Conservation (phyloP, 164 flowering plant species). For the Vitis riparia region DNA sequence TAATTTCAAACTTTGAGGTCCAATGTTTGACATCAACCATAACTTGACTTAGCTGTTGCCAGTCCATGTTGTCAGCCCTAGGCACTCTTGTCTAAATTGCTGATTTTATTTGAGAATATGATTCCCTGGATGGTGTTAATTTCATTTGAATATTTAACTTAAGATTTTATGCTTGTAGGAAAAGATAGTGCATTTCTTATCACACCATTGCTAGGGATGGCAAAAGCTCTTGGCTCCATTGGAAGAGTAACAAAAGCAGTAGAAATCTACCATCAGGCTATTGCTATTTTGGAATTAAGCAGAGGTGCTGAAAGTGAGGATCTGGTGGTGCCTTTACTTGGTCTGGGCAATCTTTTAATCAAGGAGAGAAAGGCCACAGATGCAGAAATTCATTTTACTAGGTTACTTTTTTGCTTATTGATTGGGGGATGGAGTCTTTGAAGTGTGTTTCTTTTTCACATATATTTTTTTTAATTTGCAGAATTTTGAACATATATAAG, state of each 20-base stretch:
- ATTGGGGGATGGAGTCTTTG: background rate
- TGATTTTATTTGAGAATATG: too few species aligned
- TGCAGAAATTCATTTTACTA: constrained; percentile 63
- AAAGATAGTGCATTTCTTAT: constrained; percentile 53
- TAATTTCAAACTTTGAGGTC: constrained; percentile 24
- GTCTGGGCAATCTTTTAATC: constrained; percentile 77
- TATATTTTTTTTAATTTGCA: constrained; percentile 17
- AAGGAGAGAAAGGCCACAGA: constrained; percentile 62
- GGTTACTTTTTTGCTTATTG: constrained; percentile 36
- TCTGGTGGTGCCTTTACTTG: constrained; percentile 64
- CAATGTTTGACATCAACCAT: background rate
- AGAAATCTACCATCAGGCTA: constrained; percentile 50
- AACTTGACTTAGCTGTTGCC: too few species aligned
- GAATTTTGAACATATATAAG: constrained; percentile 59
- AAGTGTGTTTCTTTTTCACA: background rate
- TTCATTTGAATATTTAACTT: background rate
- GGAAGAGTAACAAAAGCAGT: constrained; percentile 61
- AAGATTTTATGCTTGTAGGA: constrained; percentile 40
- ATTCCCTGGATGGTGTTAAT: too few species aligned
- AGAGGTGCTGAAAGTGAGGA: constrained; percentile 69
- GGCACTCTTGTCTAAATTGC: too few species aligned
- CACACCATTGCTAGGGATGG: constrained; percentile 73
- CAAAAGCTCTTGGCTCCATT: constrained; percentile 53
- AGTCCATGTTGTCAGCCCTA: too few species aligned
- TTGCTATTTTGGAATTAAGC: constrained; percentile 57